Conservation (phyloP, 2,329 filamentous ascomycete species). For the Tolypocladium tundrense region DNA sequence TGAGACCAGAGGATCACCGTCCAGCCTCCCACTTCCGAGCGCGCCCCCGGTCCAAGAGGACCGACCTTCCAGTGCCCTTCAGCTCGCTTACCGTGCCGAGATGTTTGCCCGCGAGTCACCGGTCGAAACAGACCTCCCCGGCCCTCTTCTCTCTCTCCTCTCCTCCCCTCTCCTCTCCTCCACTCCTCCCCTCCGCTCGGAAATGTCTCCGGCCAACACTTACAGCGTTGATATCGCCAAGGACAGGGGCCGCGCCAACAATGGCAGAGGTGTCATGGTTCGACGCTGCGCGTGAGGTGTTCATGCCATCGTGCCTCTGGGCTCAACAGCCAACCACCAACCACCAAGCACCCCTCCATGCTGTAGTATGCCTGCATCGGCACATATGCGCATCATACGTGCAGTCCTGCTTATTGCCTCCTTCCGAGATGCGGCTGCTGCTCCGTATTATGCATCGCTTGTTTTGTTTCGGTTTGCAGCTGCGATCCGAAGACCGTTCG, state of each 20-base stretch:
- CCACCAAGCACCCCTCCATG: not conserved
- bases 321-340: not conserved
- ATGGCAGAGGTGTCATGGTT: not conserved
- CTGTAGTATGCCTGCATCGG: constrained; percentile 4
- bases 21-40: not conserved
- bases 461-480: not conserved
- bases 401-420: constrained; percentile 10
- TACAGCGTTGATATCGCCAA: not conserved
- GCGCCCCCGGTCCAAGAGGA: not conserved
- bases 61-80: not conserved
- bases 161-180: not conserved
- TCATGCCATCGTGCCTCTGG: not conserved
- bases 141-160: not conserved
- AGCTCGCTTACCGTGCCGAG: not conserved
- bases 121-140: not conserved
- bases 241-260: not conserved
- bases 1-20: not conserved
- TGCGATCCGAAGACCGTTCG: not conserved
- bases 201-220: not conserved
- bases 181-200: not conserved
- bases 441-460: not conserved
- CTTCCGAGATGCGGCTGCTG: not conserved
- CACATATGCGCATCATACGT: constrained; percentile 27
- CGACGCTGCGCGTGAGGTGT: not conserved
- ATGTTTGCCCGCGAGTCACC: not conserved